phyloP scores from a whole-genome alignment of 192 early-diverging fungal species.

The Tieghemiomyces parasiticus region DNA sequence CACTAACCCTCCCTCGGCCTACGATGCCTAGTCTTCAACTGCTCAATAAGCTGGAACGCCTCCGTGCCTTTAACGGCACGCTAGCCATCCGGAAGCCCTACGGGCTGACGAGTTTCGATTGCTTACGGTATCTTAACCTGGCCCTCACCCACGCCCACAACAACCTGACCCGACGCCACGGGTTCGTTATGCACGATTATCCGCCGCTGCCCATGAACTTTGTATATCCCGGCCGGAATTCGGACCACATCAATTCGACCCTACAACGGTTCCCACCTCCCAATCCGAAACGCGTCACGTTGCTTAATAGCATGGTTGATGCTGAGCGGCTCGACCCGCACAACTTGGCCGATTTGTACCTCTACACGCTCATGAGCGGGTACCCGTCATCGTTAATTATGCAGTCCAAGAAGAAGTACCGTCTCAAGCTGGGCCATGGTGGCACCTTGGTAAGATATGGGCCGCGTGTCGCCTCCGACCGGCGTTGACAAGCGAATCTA shows the following conservation, averaged over 20 bases:
- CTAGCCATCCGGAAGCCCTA: neutral
- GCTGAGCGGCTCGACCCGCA: neutral
- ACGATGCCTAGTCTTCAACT: neutral
- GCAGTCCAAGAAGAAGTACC: neutral
- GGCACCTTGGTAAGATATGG: too few species aligned
- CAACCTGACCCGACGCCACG: neutral
- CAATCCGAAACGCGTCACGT: neutral
- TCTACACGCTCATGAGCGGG: neutral
- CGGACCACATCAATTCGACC: neutral
- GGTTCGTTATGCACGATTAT: neutral
- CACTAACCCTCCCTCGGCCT: too few species aligned
- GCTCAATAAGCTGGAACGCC: neutral
- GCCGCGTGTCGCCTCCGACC: too few species aligned
- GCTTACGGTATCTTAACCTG: neutral
- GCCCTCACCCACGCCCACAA: neutral
- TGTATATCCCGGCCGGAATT: neutral
- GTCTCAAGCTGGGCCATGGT: neutral
- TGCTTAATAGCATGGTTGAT: neutral
- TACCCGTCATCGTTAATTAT: neutral
- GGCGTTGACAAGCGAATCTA: too few species aligned
- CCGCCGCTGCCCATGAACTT: neutral
- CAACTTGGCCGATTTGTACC: neutral
- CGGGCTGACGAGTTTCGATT: neutral
- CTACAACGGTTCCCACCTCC: neutral
- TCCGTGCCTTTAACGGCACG: neutral